Base-by-base conservation (phyloP, 768 basidiomycete species). In the Naganishia vishniacii region DNA sequence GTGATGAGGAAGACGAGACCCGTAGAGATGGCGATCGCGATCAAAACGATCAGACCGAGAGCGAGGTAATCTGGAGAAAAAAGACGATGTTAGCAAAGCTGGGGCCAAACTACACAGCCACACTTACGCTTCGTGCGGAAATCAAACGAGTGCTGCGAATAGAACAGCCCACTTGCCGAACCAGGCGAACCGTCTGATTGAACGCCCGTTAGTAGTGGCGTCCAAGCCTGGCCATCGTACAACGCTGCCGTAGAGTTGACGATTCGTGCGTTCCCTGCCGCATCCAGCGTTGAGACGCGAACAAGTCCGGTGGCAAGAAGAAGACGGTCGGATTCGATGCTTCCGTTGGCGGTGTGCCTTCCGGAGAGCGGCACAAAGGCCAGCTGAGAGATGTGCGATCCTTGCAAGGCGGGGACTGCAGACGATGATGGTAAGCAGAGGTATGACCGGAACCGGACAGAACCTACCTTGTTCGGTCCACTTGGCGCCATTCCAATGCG, bases 1-100 rank as follows among this genome's bases (percentile, higher is more conserved):
- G 75, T 69, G 16, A 76, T 60, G 18, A 77, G 68, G n/a, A 77
- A 66, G 47, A 77, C 72, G 23, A 97, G 84, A 18, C 94, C 95
- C 16, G 92, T 91, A 11, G 89, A 86, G 68, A 97, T 95, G 26
- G 95, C 95, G 67, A 99, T 95, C 1, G 92, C 93, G 69, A 99
- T 92, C 46, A 99, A 83, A 69, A 98, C 97, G 61, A 99, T 91
- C 40, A 98, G 83, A 1, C 94, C 95, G 25, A 85, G 84, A 0
- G 93, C 90, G 61, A 99, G 83, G 81, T 91, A 88, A 71, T 86
- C 91, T 90, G 69, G 9, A 69, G 37, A 31, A 32, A 11, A 46
- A 13, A 2, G 5, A 12, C n/a, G n/a, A 9, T 44, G n/a, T 44
- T 18, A 91, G 89, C 81, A 58, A 48, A 8, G 45, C 31, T n/a